Evolutionary conservation across 768 basidiomycete species (phyloP).

Genomic region (Lepiota brunneoincarnata): DNA sequence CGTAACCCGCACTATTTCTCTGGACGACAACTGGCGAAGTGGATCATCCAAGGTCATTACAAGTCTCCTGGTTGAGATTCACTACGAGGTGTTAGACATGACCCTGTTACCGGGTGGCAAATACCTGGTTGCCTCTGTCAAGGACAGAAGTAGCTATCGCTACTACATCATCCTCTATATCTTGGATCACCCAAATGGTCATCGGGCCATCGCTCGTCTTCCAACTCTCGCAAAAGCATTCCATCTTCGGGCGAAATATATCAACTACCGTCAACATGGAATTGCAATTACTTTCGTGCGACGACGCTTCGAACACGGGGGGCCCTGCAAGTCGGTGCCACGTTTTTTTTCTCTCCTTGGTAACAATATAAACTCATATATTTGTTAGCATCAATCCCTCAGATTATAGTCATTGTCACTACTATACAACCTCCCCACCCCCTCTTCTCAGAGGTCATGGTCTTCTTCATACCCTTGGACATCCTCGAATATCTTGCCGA

Average conservation of each 20-base stretch:
- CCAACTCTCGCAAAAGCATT: slow-evolving; percentile 51
- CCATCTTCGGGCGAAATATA: slow-evolving; percentile 58
- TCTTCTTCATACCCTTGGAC: slow-evolving; percentile 37
- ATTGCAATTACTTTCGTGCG: slow-evolving; percentile 56
- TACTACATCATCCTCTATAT: slow-evolving; percentile 54
- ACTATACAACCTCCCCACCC: slow-evolving; percentile 40
- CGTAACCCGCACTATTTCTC: slow-evolving; percentile 55
- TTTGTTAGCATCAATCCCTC: slow-evolving; percentile 33
- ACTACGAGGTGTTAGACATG: slow-evolving; percentile 48
- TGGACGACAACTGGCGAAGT: slow-evolving; percentile 58
- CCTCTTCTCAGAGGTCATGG: slow-evolving; percentile 44
- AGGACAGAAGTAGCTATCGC: slow-evolving; percentile 37
- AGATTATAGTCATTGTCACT: slow-evolving; percentile 29
- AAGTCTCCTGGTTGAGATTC: slow-evolving; percentile 23
- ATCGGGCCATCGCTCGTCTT: slow-evolving; percentile 45
- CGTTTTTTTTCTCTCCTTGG: neutral
- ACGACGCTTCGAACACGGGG: slow-evolving; percentile 30
- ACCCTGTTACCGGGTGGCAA: slow-evolving; percentile 64
- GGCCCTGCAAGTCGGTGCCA: slow-evolving; percentile 17
- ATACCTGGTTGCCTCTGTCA: slow-evolving; percentile 61
- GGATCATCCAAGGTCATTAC: slow-evolving; percentile 32
- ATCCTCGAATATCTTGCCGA: slow-evolving; percentile 31
- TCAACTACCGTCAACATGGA: slow-evolving; percentile 41
- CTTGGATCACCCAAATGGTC: slow-evolving; percentile 52
- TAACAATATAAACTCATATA: neutral